Evolutionary conservation across 1,284 basidiomycete genomes (phyloP), one percentile per base, ranked within the genome.

Genomic region (Ceratobasidium papillatum): DNA sequence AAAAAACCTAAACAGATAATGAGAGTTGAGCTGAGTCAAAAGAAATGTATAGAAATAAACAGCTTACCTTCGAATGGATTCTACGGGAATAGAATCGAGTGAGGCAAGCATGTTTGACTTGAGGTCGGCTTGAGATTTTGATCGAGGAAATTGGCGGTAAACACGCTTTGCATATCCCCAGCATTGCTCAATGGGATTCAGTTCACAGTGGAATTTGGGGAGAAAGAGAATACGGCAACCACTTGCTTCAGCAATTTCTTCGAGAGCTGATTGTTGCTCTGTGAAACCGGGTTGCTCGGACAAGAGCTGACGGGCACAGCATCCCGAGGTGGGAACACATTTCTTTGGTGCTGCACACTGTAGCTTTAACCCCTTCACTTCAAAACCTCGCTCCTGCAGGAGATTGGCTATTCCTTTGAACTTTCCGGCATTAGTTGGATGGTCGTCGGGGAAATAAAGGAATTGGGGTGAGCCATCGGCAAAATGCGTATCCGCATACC

Each of bases 381-480:
- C 30, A 12, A 82, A 76, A 1, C 81, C 80, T 5, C 78, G 76
- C 69, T 83, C 81, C 0, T 54, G 7, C 14, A 83, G 77, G 34
- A 84, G 81, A 0, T 72, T 3, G 61, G 80, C 77, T 79, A 82
- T 83, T 12, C 83, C 82, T 73, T 83, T 83, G 77, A 83, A 82
- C 77, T 79, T 79, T n/a, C 81, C 80, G 8, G 79, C 80, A 68
- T 78, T 75, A 12, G 25, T 56, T 32, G 80, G 79, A 69, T 83
- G 82, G 65, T 82, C 64, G 43, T 80, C 77, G 1, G 76, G 69
- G 66, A 77, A 83, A 74, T 82, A 83, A 32, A 84, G 77, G 8
- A 43, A 22, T 71, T 83, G 82, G 1, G 47, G 19, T 5, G 62
- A 51, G 1, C 77, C 78, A 75, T 78, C 73, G 0, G 73, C 58